A percentile compares a stretch with the other conserved stretches of the same genome.
phyloP scores from a whole-genome alignment of 1,284 basidiomycete genomes.

The Thecaphora thlaspeos region DNA sequence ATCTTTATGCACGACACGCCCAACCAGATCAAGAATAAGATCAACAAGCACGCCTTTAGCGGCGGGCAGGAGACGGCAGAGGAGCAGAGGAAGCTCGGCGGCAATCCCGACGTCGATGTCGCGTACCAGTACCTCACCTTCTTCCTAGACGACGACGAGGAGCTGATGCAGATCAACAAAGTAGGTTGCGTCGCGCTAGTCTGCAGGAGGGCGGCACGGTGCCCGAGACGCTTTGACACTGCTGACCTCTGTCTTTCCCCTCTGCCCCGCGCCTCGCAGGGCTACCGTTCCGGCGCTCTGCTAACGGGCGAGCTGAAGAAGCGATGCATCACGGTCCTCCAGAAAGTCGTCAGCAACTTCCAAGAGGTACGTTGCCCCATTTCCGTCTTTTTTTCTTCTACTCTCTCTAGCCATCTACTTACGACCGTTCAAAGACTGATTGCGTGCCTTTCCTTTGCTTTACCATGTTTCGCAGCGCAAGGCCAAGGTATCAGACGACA shows the following conservation, averaged over 20 bases:
- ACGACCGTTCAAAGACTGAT: too few relatives aligned
- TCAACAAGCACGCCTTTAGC: constrained; percentile 69
- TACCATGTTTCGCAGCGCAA: constrained; percentile 65
- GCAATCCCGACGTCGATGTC: constrained; percentile 93
- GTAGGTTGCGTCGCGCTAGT: too few relatives aligned
- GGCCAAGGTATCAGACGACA: constrained; percentile 76
- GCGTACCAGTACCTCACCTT: constrained; percentile 95
- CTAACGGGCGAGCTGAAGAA: constrained; percentile 91
- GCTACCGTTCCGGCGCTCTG: constrained; percentile 84
- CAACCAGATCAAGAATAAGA: constrained; percentile 95
- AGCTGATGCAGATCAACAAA: constrained; percentile 73
- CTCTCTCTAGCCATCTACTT: not conserved
- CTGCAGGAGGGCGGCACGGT: too few relatives aligned
- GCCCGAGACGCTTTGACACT: too few relatives aligned
- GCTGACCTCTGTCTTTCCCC: not conserved
- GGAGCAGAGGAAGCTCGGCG: constrained; percentile 83
- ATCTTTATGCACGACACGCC: constrained; percentile 95
- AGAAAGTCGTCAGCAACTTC: constrained; percentile 81
- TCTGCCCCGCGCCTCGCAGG: constrained; percentile 61
- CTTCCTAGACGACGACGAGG: constrained; percentile 91
- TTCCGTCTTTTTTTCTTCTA: not conserved
- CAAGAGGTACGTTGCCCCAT: constrained; percentile 67
- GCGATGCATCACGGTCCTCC: constrained; percentile 79
- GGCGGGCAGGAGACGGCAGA: constrained; percentile 77
- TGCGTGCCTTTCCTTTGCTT: too few relatives aligned